Evolutionary conservation across 2,329 filamentous ascomycete genomes (phyloP).

Genomic region (Verticillium nonalfalfae): DNA sequence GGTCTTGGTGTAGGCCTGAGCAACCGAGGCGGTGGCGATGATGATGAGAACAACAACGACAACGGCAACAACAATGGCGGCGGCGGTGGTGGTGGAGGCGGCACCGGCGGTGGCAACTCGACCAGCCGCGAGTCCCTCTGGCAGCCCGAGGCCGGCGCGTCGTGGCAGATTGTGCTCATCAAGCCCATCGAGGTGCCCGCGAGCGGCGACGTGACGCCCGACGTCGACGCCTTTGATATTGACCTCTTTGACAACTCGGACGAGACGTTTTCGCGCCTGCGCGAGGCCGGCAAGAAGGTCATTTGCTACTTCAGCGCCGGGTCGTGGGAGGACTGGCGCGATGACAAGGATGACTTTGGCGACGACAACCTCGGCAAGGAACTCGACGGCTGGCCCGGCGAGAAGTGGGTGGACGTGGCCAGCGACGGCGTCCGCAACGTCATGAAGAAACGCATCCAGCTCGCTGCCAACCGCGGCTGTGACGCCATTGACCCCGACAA

Average conservation of each 20-base stretch:
- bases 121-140: slow-evolving; percentile 28
- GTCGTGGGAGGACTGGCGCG: slow-evolving; percentile 57
- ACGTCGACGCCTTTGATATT: slow-evolving; percentile 44
- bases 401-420: slow-evolving; percentile 59
- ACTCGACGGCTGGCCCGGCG: slow-evolving; percentile 58
- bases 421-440: slow-evolving; percentile 55
- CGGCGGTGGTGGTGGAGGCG: slow-evolving; percentile 10
- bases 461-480: slow-evolving; percentile 56
- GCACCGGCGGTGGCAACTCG: slow-evolving; percentile 15
- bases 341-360: slow-evolving; percentile 50
- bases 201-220: slow-evolving; percentile 29
- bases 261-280: slow-evolving; percentile 44
- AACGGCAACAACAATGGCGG: slow-evolving; percentile 17
- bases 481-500: slow-evolving; percentile 68
- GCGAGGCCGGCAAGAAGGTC: slow-evolving; percentile 50
- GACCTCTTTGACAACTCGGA: slow-evolving; percentile 48
- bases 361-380: slow-evolving; percentile 48
- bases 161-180: slow-evolving; percentile 58
- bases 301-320: slow-evolving; percentile 74
- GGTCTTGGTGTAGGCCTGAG: slow-evolving; percentile 51
- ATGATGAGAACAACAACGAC: slow-evolving; percentile 6
- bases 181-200: slow-evolving; percentile 32
- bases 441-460: slow-evolving; percentile 53
- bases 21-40: slow-evolving; percentile 16
- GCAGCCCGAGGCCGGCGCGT: slow-evolving; percentile 43